Conservation (phyloP, 164 flowering plant species). For the Sextonia rubra region DNA sequence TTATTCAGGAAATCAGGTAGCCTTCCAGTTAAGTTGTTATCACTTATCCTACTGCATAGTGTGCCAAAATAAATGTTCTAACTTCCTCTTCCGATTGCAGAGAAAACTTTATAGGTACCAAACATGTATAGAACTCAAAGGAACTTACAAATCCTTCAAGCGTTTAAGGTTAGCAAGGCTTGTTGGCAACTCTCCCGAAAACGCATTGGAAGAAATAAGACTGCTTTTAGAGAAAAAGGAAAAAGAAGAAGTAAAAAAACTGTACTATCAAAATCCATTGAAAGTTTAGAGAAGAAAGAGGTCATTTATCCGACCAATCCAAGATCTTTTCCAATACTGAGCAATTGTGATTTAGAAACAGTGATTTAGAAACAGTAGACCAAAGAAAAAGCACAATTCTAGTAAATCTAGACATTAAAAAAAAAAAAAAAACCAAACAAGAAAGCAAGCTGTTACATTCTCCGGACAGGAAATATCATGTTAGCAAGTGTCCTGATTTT, state of each 20-base stretch:
- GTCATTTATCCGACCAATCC: too few relatives aligned
- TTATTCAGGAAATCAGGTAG: constrained; percentile 28
- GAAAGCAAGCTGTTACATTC: too few relatives aligned
- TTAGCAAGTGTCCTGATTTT: too few relatives aligned
- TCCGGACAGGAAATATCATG: too few relatives aligned
- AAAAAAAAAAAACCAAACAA: neutral
- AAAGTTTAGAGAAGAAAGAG: too few relatives aligned
- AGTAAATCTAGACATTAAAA: neutral
- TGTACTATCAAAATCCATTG: too few relatives aligned
- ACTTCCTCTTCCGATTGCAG: too few relatives aligned
- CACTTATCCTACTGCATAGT: constrained; percentile 30
- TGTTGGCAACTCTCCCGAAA: constrained; percentile 22
- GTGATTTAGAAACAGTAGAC: neutral
- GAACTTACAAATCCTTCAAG: constrained; percentile 18
- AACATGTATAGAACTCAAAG: neutral
- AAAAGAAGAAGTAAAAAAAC: too few relatives aligned
- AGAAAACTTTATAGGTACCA: neutral
- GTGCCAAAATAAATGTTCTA: neutral
- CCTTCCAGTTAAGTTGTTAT: constrained; percentile 33
- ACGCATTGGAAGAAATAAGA: constrained; percentile 20
- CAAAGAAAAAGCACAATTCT: neutral
- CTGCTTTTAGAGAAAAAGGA: constrained; percentile 13
- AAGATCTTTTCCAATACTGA: too few relatives aligned
- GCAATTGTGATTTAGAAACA: neutral
- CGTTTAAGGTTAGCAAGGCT: constrained; percentile 13